phyloP scores from a whole-genome alignment of 148 eudicot genomes.

The Bassia scoparia region DNA sequence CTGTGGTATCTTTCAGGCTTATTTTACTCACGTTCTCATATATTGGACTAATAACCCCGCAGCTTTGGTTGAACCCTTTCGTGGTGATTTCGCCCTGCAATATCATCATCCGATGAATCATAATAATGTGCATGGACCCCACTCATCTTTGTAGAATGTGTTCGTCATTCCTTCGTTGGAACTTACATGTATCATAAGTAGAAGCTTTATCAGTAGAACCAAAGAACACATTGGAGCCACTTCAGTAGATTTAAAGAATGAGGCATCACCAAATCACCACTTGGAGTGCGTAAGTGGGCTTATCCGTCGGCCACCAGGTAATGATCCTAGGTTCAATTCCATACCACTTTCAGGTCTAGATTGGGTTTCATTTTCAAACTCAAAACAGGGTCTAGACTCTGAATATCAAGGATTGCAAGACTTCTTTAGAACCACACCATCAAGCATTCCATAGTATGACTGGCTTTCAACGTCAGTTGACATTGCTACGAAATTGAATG shows the following conservation, averaged over 20 bases:
- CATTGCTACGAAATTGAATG: slow-evolving; percentile 16
- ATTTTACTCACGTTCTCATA: slow-evolving; percentile 32
- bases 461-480: slow-evolving; percentile 24
- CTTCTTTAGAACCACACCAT: slow-evolving; percentile 13
- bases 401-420: slow-evolving; percentile 26
- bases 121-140: slow-evolving; percentile 16
- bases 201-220: slow-evolving; percentile 23
- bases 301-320: slow-evolving; percentile 68
- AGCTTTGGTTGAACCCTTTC: slow-evolving; percentile 17
- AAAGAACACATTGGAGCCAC: slow-evolving; percentile 22
- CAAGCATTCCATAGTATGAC: slow-evolving; percentile 15
- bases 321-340: slow-evolving; percentile 46
- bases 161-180: slow-evolving; percentile 13
- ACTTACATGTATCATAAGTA: slow-evolving; percentile 6
- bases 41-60: slow-evolving; percentile 12
- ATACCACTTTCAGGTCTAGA: slow-evolving; percentile 35
- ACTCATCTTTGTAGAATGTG: slow-evolving; percentile 20
- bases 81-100: slow-evolving; percentile 29
- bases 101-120: slow-evolving; percentile 37
- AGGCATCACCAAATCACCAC: slow-evolving; percentile 25
- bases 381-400: slow-evolving; percentile 27
- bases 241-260: slow-evolving; percentile 26
- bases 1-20: slow-evolving; percentile 29
- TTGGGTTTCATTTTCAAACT: slow-evolving; percentile 27
- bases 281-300: slow-evolving; percentile 44